phyloP scores from a whole-genome alignment of 2,329 filamentous ascomycete genomes.

The Parastagonospora nodorum region DNA sequence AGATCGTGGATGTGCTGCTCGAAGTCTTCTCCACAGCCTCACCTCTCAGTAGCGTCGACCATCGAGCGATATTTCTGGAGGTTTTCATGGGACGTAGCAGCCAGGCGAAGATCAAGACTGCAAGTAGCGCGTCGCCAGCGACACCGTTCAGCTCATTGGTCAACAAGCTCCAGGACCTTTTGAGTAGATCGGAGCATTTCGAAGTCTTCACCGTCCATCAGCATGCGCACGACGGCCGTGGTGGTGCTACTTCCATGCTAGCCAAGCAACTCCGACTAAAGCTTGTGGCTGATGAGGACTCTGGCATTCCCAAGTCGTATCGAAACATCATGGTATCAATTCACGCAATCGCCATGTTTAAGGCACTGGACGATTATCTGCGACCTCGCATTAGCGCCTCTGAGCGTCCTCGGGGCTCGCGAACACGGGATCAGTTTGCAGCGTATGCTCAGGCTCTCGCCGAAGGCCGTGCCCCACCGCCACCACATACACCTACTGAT shows the following conservation, averaged over 20 bases:
- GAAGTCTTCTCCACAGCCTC: conserved; percentile 78
- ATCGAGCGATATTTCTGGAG: conserved; percentile 83
- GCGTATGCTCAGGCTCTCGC: conserved; percentile 76
- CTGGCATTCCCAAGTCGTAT: conserved; percentile 85
- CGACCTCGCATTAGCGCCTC: conserved; percentile 82
- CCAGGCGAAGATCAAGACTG: conserved; percentile 64
- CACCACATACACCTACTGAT: conserved; percentile 43
- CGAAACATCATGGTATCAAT: conserved; percentile 98
- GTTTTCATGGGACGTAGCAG: conserved; percentile 85
- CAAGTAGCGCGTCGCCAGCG: conserved; percentile 69
- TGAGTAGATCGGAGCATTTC: conserved; percentile 97
- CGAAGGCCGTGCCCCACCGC: conserved; percentile 45
- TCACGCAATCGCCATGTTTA: conserved; percentile 97
- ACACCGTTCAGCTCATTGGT: conserved; percentile 91
- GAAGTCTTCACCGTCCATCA: conserved; percentile 96
- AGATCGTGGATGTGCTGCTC: conserved; percentile 82
- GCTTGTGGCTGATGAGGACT: conserved; percentile 85
- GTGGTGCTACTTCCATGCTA: conserved; percentile 92
- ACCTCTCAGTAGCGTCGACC: conserved; percentile 59
- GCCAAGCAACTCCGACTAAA: conserved; percentile 93
- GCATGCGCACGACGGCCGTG: conserved; percentile 87
- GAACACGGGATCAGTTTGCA: conserved; percentile 68
- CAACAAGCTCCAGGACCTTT: conserved; percentile 91
- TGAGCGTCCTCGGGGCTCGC: conserved; percentile 70
- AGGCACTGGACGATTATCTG: conserved; percentile 93